Base-by-base conservation (phyloP, 2,329 filamentous ascomycete species). In the Calonectria pauciramosa region DNA sequence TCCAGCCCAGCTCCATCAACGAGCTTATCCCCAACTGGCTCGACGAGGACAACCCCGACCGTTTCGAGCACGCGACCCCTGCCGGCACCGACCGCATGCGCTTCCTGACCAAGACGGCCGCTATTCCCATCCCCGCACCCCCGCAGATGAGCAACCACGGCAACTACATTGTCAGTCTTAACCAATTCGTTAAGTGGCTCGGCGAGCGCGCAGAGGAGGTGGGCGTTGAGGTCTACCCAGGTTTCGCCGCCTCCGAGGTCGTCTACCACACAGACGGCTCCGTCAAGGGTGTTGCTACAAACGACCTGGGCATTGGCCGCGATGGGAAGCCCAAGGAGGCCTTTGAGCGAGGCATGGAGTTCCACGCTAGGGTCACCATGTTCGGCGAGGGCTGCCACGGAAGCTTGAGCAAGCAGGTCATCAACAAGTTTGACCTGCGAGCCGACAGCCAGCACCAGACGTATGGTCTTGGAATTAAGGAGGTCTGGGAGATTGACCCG, bases 81-180 rank as follows among this genome's bases (percentile, higher is more conserved):
- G 96, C 96, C 6, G 94, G 91, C 76, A 88, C 88, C 65, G 97
- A 99, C 82, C 93, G 93, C 86, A 98, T 99, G 96, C 93, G 95
- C 80, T 98, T 98, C 86, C 90, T 99, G 75, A 99, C 96, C 60
- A 94, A 96, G 87, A 94, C 89, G 69, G 89, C 89, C 75, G 89
- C 96, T 0, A 92, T 98, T 72, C 95, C 95, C 8, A 88, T 99
- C 68, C 97, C 96, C 1, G 92, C 93, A 16, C 97, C 97, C 56
- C 97, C 97, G 38, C 97, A 99, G 87, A 99, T 99, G 97, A 92
- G 96, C 88, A 99, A 99, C 84, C 92, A 98, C 82, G 97, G 97
- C 79, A 99, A 99, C 87, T 99, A 97, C 85, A 99, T 99, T 79
- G 93, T 99, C 82, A 98, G 95, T 82, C 87, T 99, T 82, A 99